Conservation (phyloP, 345 rosid genomes). For the Aegle marmelos region DNA sequence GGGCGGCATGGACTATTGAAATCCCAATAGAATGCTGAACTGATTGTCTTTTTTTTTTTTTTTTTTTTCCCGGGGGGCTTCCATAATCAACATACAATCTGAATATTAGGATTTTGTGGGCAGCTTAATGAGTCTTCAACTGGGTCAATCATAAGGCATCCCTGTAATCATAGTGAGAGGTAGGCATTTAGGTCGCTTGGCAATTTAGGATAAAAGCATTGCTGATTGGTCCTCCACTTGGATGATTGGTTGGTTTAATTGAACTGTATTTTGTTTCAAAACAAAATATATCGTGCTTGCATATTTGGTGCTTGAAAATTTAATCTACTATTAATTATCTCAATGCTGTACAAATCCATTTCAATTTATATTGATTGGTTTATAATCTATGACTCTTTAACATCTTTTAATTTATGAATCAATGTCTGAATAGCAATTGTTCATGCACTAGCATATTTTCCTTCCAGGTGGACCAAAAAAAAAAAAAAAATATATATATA, state of each 20-base stretch:
- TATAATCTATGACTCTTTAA: no score
- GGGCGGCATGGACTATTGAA: constrained; percentile 88
- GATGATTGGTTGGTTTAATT: background rate
- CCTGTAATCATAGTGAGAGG: constrained; percentile 23
- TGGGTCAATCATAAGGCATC: constrained; percentile 17
- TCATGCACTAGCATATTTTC: no score
- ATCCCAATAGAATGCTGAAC: background rate
- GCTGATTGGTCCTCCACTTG: background rate
- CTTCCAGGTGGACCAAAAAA: no score
- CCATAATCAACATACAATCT: background rate
- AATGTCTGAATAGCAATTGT: no score
- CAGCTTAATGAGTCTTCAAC: background rate
- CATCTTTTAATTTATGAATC: no score
- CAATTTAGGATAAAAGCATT: background rate
- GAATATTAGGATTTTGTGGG: constrained; percentile 6
- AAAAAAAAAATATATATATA: no score
- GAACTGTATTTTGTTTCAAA: background rate
- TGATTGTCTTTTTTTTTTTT: background rate
- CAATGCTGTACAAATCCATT: background rate
- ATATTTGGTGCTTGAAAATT: background rate
- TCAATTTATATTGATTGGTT: background rate
- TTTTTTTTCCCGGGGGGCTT: no score
- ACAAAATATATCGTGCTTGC: constrained; percentile 1
- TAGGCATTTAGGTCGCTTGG: constrained; percentile 7
- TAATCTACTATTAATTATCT: no score